Conservation (phyloP, 2,329 filamentous ascomycete genomes). For the Sclerotinia sclerotiorum region DNA sequence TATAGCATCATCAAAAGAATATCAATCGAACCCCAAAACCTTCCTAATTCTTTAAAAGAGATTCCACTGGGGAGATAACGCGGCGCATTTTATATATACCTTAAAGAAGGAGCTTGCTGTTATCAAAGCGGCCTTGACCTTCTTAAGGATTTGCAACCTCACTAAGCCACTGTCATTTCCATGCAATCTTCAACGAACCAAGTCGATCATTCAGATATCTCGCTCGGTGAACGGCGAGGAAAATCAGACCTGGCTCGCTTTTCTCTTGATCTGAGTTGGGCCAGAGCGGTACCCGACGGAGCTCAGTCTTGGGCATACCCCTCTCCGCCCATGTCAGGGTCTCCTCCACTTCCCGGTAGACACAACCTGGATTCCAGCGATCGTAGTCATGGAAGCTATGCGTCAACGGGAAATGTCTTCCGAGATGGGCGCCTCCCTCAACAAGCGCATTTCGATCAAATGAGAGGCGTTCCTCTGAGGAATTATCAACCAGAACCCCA, state of each 20-base stretch:
- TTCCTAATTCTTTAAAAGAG: constrained; percentile 23
- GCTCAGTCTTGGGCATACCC: constrained; percentile 62
- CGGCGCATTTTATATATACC: constrained; percentile 26
- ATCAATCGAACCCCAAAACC: neutral
- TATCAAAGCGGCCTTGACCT: constrained; percentile 29
- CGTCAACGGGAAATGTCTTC: constrained; percentile 50
- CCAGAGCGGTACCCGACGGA: constrained; percentile 55
- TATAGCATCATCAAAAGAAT: constrained; percentile 8
- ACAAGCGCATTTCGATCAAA: constrained; percentile 34
- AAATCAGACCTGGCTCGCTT: constrained; percentile 55
- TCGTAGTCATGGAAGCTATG: constrained; percentile 51
- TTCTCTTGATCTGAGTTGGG: constrained; percentile 56
- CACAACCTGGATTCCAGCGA: constrained; percentile 57
- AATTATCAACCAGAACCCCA: constrained; percentile 43
- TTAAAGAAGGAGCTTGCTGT: constrained; percentile 26
- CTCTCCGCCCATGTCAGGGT: constrained; percentile 74
- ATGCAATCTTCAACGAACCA: constrained; percentile 55
- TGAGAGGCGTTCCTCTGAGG: constrained; percentile 39
- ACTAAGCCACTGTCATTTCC: constrained; percentile 41
- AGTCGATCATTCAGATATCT: constrained; percentile 43
- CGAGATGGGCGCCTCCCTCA: constrained; percentile 42
- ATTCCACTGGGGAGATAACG: constrained; percentile 28
- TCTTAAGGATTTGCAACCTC: constrained; percentile 26
- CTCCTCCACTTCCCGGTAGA: constrained; percentile 61
- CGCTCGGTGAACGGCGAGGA: constrained; percentile 60